Conservation (phyloP, 768 basidiomycete genomes). For the Kwoniella mangroviensis region DNA sequence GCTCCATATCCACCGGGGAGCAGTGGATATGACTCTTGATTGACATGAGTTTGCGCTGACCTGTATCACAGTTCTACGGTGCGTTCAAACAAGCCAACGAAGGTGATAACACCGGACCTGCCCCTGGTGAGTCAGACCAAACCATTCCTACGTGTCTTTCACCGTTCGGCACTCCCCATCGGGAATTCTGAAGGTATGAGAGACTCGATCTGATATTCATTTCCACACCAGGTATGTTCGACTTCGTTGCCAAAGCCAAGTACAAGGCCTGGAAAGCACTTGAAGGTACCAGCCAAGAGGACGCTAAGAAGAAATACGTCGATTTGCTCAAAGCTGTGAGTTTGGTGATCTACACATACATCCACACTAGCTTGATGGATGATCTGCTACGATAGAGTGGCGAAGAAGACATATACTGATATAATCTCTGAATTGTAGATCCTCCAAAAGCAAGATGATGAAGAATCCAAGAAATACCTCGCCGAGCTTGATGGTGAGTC, state of each 20-base stretch:
- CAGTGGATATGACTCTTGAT: too few relatives aligned
- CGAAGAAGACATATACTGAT: conserved; percentile 13
- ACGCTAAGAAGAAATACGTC: conserved; percentile 75
- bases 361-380: background rate
- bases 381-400: too few relatives aligned
- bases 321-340: conserved; percentile 71
- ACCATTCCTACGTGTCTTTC: background rate
- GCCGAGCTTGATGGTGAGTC: conserved; percentile 67
- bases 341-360: conserved; percentile 11
- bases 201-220: background rate
- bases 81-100: conserved; percentile 88
- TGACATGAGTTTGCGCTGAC: too few relatives aligned
- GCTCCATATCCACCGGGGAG: background rate
- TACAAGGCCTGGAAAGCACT: conserved; percentile 87
- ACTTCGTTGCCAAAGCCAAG: conserved; percentile 87
- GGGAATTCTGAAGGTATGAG: background rate
- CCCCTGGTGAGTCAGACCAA: conserved; percentile 14
- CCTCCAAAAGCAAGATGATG: conserved; percentile 64
- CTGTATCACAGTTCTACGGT: conserved; percentile 75
- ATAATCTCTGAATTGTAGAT: conserved; percentile 60
- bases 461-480: conserved; percentile 65
- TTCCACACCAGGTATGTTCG: conserved; percentile 70
- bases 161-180: too few relatives aligned
- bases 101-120: conserved; percentile 68
- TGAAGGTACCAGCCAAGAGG: conserved; percentile 74